phyloP scores from a whole-genome alignment of 805 yeast species.

The Lipomyces mesembrius region DNA sequence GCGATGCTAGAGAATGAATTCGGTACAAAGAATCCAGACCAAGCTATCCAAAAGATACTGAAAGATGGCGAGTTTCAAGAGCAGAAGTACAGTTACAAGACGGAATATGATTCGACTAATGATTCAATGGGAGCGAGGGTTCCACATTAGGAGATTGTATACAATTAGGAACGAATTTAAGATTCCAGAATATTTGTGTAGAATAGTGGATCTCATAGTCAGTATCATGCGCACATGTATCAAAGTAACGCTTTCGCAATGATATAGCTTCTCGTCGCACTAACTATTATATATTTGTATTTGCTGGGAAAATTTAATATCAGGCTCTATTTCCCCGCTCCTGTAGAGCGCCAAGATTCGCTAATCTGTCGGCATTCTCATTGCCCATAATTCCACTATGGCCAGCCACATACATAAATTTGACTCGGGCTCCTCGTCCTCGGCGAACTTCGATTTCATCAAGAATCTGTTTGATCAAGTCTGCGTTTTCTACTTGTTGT shows the following conservation, averaged over 20 bases:
- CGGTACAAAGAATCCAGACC: conserved; percentile 60
- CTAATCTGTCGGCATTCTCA: conserved; percentile 75
- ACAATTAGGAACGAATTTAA: background rate
- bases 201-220: background rate
- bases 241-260: background rate
- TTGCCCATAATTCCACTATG: conserved; percentile 75
- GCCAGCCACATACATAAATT: conserved; percentile 68
- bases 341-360: conserved; percentile 58
- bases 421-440: conserved; percentile 45
- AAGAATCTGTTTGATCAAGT: conserved; percentile 51
- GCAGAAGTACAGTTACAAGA: conserved; percentile 41
- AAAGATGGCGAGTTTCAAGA: conserved; percentile 62
- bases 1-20: conserved; percentile 68
- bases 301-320: background rate
- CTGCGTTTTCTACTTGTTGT: conserved; percentile 55
- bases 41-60: conserved; percentile 62
- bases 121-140: conserved; percentile 50
- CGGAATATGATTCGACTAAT: conserved; percentile 51
- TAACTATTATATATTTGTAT: background rate
- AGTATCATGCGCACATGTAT: background rate
- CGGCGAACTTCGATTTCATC: conserved; percentile 50
- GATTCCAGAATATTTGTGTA: background rate
- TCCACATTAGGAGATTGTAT: background rate
- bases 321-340: background rate
- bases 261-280: background rate